Conservation (phyloP, 306 rosid species). For the Corylus heterophylla region DNA sequence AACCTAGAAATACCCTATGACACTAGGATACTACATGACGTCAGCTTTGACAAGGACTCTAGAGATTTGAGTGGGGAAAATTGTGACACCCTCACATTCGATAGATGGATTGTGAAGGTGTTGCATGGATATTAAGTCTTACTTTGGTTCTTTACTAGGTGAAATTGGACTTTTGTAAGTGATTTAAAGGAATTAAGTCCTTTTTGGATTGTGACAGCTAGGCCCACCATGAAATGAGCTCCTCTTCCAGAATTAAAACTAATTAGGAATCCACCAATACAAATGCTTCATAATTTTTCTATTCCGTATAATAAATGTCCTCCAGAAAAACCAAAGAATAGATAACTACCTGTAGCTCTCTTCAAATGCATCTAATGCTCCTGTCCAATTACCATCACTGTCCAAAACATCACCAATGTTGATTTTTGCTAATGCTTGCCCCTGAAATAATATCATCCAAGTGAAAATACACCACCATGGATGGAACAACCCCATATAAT, state of each 20-base stretch:
- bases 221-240: slow-evolving; percentile 10
- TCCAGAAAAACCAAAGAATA: slow-evolving; percentile 3
- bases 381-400: slow-evolving; percentile 58
- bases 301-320: background rate
- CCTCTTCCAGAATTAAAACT: slow-evolving; percentile 14
- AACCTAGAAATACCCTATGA: no score
- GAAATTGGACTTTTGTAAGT: no score
- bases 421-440: slow-evolving; percentile 72
- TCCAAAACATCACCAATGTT: slow-evolving; percentile 80
- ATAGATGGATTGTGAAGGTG: no score
- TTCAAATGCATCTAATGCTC: slow-evolving; percentile 65
- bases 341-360: slow-evolving; percentile 73
- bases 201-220: background rate
- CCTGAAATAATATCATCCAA: slow-evolving; percentile 53
- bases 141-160: no score
- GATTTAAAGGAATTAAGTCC: no score
- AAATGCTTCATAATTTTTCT: background rate
- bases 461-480: slow-evolving; percentile 34
- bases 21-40: no score
- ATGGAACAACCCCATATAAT: background rate
- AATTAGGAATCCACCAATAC: background rate
- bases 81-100: no score
- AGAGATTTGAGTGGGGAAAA: no score
- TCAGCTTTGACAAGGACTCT: no score
- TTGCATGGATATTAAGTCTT: no score